A percentile compares a stretch with the other conserved stretches of the same genome.
phyloP scores from a whole-genome alignment of 768 basidiomycete genomes.

The Suillus tomentosus region DNA sequence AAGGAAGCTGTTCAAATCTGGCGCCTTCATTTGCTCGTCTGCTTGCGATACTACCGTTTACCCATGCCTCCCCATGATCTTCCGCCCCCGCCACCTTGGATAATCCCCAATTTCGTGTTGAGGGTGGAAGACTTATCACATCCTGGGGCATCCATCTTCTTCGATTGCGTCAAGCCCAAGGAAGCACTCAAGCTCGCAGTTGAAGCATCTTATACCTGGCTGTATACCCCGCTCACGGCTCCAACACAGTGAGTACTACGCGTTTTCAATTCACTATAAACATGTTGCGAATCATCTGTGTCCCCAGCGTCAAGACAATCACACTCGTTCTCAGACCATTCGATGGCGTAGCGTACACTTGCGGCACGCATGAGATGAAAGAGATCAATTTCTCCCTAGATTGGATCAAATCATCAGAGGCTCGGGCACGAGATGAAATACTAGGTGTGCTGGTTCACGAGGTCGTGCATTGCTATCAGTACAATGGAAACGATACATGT shows the following conservation, averaged over 20 bases:
- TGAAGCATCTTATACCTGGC: conserved; percentile 39
- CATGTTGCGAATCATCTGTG: conserved; percentile 15
- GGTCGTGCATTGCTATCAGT: conserved; percentile 79
- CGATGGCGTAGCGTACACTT: conserved; percentile 64
- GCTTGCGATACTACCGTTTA: not conserved
- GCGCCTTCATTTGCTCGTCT: not conserved
- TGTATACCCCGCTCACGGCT: conserved; percentile 47
- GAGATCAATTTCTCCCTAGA: conserved; percentile 75
- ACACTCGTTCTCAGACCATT: conserved; percentile 63
- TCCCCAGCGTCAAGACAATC: conserved; percentile 51
- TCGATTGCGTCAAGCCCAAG: conserved; percentile 49
- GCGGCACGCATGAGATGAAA: conserved; percentile 57
- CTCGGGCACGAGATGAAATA: conserved; percentile 60
- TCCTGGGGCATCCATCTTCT: conserved; percentile 58
- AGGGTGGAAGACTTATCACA: conserved; percentile 61
- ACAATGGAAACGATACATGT: conserved; percentile 58
- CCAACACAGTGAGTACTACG: conserved; percentile 48
- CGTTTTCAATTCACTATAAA: not conserved
- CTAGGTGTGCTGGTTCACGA: conserved; percentile 73
- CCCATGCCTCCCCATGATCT: conserved; percentile 27
- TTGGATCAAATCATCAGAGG: conserved; percentile 50
- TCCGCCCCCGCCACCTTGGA: conserved; percentile 41
- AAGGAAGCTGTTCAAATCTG: not conserved
- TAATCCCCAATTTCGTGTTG: conserved; percentile 56
- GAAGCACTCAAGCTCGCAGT: conserved; percentile 40